phyloP scores from a whole-genome alignment of 495 filamentous ascomycete genomes.

The Tuber calosporum region DNA sequence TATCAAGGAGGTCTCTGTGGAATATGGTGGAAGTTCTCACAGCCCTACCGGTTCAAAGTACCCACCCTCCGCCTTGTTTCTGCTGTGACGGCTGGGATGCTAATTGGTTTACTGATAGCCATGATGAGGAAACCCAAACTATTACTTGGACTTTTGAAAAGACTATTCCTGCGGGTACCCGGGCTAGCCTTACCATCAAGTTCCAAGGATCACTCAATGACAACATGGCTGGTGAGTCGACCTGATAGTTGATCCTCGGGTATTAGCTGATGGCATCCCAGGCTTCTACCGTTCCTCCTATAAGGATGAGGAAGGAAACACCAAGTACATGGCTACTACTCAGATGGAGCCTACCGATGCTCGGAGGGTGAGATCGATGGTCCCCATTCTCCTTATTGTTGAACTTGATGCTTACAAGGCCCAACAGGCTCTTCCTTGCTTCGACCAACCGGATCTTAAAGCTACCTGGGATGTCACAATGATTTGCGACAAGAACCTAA shows the following conservation, averaged over 20 bases:
- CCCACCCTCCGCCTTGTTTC: constrained; percentile 17
- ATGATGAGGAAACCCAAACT: constrained; percentile 58
- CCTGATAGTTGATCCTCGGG: not conserved
- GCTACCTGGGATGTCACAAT: constrained; percentile 66
- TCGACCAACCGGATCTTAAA: constrained; percentile 71
- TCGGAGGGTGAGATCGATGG: constrained; percentile 45
- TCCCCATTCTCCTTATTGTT: not conserved
- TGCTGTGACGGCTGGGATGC: not conserved
- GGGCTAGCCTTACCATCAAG: constrained; percentile 58
- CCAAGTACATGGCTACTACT: constrained; percentile 63
- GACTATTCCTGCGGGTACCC: constrained; percentile 52
- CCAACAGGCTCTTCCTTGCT: constrained; percentile 60
- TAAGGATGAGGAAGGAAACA: constrained; percentile 56
- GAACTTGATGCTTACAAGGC: not conserved
- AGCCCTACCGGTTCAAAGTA: constrained; percentile 42
- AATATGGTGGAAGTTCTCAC: constrained; percentile 46
- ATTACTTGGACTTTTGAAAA: constrained; percentile 59
- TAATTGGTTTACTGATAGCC: constrained; percentile 31
- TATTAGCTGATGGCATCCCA: constrained; percentile 15
- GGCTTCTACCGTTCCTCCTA: constrained; percentile 70
- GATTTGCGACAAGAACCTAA: constrained; percentile 64
- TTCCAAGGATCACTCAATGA: constrained; percentile 66
- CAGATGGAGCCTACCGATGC: constrained; percentile 80
- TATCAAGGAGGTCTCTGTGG: constrained; percentile 67
- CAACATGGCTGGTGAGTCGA: constrained; percentile 59